Percentiles rank a stretch among this genome's conserved stretches.
These are phyloP conservation scores for Colletotrichum shisoi DNA, from an alignment of 2,329 filamentous ascomycete species.

Conservation along the genomic window DNA sequence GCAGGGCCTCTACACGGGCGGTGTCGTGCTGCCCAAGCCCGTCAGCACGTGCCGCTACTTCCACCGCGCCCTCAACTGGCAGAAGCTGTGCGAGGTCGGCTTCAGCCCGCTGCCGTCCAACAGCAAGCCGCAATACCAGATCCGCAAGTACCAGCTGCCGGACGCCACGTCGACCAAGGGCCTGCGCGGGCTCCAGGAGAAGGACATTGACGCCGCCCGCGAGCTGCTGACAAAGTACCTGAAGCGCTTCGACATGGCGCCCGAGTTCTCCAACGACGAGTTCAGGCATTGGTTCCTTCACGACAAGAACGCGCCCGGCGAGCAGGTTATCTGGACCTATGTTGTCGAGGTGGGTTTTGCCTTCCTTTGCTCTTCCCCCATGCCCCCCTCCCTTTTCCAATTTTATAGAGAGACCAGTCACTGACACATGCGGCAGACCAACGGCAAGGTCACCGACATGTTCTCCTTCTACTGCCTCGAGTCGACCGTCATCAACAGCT, in stretches of 20 bases:
- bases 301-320: constrained; percentile 67
- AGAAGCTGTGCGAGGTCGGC: constrained; percentile 92
- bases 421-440: constrained; percentile 51
- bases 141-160: constrained; percentile 85
- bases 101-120: constrained; percentile 87
- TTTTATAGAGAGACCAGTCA: neutral
- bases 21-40: constrained; percentile 87
- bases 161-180: constrained; percentile 75
- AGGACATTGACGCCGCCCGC: constrained; percentile 79
- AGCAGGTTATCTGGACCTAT: constrained; percentile 92
- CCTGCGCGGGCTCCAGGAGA: constrained; percentile 78
- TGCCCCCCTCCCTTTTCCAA: neutral
- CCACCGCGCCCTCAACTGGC: constrained; percentile 92
- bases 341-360: constrained; percentile 73
- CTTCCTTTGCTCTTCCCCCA: neutral
- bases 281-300: constrained; percentile 87
- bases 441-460: constrained; percentile 88
- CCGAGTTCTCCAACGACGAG: constrained; percentile 81
- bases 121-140: constrained; percentile 85
- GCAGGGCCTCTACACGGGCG: constrained; percentile 96
- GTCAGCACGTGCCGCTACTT: constrained; percentile 95
- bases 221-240: constrained; percentile 80
- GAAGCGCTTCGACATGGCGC: constrained; percentile 81
- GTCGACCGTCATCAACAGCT: constrained; percentile 85
- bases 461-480: constrained; percentile 97